A percentile compares a stretch with the other conserved stretches of the same genome.
These are phyloP conservation scores for Tetrahymena thermophila DNA, from an alignment of 73 alveolate genomes.

Conservation along the genomic window DNA sequence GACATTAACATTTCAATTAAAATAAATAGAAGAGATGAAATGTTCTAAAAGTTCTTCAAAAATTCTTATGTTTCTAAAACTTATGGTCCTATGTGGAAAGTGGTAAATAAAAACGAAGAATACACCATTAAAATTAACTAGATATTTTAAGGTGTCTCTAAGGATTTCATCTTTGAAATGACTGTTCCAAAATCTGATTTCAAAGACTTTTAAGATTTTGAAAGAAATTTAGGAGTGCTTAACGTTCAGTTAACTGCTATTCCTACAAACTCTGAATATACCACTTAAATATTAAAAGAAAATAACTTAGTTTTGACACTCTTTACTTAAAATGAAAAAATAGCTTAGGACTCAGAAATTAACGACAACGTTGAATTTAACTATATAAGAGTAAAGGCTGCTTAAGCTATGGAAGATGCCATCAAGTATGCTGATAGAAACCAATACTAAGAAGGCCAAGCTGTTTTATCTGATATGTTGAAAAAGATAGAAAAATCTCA, in stretches of 20 bases:
- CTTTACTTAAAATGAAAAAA: slow-evolving; percentile 8
- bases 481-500: neutral
- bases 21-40: neutral
- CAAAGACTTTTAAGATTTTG: neutral
- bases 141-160: slow-evolving; percentile 6
- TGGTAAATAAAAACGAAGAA: neutral
- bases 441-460: neutral
- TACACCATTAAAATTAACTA: neutral
- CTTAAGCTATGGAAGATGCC: slow-evolving; percentile 28
- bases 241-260: neutral
- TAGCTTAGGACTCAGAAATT: slow-evolving; percentile 6
- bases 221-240: neutral
- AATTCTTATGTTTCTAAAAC: neutral
- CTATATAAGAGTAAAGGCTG: slow-evolving; percentile 40
- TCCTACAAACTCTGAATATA: neutral
- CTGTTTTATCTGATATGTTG: neutral
- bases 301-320: slow-evolving; percentile 4
- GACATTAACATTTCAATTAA: neutral
- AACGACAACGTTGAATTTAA: slow-evolving; percentile 30
- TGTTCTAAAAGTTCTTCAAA: neutral
- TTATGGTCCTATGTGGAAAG: slow-evolving; percentile 9
- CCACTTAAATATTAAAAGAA: neutral
- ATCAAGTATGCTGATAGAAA: neutral
- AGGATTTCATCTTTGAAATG: slow-evolving; percentile 34
- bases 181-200: neutral